phyloP scores from a whole-genome alignment of 208 protist genomes.

The Acanthamoeba healyi region DNA sequence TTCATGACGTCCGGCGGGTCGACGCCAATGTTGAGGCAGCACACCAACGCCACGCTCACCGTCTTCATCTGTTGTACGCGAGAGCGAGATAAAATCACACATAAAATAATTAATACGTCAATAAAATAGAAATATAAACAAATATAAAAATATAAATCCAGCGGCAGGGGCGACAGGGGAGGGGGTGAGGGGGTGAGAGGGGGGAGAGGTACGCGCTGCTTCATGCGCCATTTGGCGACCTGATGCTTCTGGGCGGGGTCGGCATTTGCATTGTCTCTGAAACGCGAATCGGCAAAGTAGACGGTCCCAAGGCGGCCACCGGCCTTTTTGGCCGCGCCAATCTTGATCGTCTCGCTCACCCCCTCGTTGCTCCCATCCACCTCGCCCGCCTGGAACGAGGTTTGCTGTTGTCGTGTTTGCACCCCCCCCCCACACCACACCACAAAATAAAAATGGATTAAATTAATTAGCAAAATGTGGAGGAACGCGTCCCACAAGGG shows the following conservation, averaged over 20 bases:
- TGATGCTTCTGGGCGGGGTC: constrained; percentile 74
- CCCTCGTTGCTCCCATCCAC: constrained; percentile 18
- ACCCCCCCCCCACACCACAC: too few species aligned
- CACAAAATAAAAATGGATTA: too few species aligned
- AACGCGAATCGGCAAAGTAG: constrained; percentile 81
- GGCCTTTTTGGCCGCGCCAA: background rate
- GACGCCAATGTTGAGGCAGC: constrained; percentile 98
- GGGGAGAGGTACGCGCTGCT: constrained; percentile 78
- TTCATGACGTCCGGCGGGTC: constrained; percentile 98
- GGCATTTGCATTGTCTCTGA: constrained; percentile 82
- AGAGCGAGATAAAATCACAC: too few species aligned
- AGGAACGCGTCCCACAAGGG: too few species aligned
- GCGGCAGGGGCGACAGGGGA: too few species aligned
- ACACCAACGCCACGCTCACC: constrained; percentile 93
- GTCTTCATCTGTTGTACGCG: constrained; percentile 93
- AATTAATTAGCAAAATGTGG: too few species aligned
- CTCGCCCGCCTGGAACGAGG: constrained; percentile 6
- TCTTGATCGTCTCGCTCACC: background rate
- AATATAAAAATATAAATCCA: too few species aligned
- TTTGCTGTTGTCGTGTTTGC: constrained; percentile 18
- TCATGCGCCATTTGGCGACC: constrained; percentile 87
- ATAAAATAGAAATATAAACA: too few species aligned
- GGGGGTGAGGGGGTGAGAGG: too few species aligned
- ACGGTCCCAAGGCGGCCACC: background rate
- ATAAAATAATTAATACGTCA: background rate